phyloP scores from a whole-genome alignment of 2,329 filamentous ascomycete genomes.

The Nemania sp. region DNA sequence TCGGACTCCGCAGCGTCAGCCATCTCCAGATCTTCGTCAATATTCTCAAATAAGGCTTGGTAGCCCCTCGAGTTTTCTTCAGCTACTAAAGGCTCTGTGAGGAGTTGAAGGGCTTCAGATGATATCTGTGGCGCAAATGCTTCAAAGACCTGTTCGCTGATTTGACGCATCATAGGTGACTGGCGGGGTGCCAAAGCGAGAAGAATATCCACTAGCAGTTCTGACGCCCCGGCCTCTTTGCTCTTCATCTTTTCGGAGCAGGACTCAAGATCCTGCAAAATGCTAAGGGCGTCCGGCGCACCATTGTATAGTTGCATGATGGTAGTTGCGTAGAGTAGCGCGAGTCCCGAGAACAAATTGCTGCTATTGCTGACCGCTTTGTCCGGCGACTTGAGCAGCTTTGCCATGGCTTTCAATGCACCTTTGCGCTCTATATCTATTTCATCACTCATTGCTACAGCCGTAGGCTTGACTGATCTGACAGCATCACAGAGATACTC shows the following conservation, averaged over 20 bases:
- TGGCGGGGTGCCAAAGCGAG: slow-evolving; percentile 87
- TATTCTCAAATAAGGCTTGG: slow-evolving; percentile 80
- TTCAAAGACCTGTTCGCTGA: slow-evolving; percentile 86
- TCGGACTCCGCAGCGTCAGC: slow-evolving; percentile 48
- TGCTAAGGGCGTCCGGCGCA: slow-evolving; percentile 81
- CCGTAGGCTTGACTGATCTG: slow-evolving; percentile 56
- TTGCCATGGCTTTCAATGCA: slow-evolving; percentile 57
- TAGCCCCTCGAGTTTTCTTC: slow-evolving; percentile 84
- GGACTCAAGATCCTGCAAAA: slow-evolving; percentile 79
- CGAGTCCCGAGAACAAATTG: slow-evolving; percentile 64
- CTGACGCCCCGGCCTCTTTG: slow-evolving; percentile 62
- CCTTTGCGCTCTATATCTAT: slow-evolving; percentile 57
- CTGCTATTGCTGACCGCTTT: slow-evolving; percentile 45
- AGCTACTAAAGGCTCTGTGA: slow-evolving; percentile 71
- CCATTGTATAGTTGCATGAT: slow-evolving; percentile 90
- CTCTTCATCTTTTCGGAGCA: slow-evolving; percentile 71
- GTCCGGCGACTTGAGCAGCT: slow-evolving; percentile 51
- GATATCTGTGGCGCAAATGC: slow-evolving; percentile 79
- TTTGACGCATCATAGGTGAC: slow-evolving; percentile 81
- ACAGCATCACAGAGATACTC: slow-evolving; percentile 59
- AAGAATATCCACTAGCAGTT: slow-evolving; percentile 82
- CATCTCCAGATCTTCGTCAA: slow-evolving; percentile 64
- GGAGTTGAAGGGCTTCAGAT: slow-evolving; percentile 68
- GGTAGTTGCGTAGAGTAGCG: slow-evolving; percentile 80
- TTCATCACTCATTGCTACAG: slow-evolving; percentile 60